Evolutionary conservation across 768 basidiomycete genomes (phyloP), one percentile per base, ranked within the genome.

Genomic region (Gyrodon lividus): DNA sequence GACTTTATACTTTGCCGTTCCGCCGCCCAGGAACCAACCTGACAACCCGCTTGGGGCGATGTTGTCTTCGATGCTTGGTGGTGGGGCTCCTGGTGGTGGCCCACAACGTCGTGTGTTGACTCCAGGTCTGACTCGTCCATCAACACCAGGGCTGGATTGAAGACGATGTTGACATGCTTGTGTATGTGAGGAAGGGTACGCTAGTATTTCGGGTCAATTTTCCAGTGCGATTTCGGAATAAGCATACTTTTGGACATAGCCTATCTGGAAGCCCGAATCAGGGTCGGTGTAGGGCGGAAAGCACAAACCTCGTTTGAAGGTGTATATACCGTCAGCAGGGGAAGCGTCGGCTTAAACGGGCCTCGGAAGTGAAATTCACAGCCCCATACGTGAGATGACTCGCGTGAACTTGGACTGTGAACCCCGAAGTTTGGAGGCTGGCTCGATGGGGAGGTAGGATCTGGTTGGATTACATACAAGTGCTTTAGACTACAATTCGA

Each of bases 11-110:
- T 98, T 99, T 70, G 86, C 86, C 7, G 86, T 98, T 43, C 87
- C 91, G 6, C 87, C 84, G 31, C 89, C 92, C 45, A 76, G 86
- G 51, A 69, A 72, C 48, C 80, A 85, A 65, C 78, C 82, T 10
- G 82, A 76, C 6, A 96, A 96, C 64, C 87, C 95, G 5, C 69
- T 98, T 44, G 89, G 86, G 24, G 92, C 94, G 24, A 88, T 98
- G 78, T 72, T 98, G 70, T 90, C 92, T 5, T 85, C 86, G 5
- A 73, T 98, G 65, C 87, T 98, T 52, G 94, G 94, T 23, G 91
- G 91, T 6, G 79, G 79, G 2, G 59, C 74, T 9, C 67, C 74
- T 28, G 64, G 64, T 6, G 46, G 66, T 17, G 55, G 26, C 1
- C 58, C 69, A n/a, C 59, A 59, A 41, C 62, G 67, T 30, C 59